phyloP scores from a whole-genome alignment of 2,329 filamentous ascomycete species.

The Cladosporium cucumerinum region DNA sequence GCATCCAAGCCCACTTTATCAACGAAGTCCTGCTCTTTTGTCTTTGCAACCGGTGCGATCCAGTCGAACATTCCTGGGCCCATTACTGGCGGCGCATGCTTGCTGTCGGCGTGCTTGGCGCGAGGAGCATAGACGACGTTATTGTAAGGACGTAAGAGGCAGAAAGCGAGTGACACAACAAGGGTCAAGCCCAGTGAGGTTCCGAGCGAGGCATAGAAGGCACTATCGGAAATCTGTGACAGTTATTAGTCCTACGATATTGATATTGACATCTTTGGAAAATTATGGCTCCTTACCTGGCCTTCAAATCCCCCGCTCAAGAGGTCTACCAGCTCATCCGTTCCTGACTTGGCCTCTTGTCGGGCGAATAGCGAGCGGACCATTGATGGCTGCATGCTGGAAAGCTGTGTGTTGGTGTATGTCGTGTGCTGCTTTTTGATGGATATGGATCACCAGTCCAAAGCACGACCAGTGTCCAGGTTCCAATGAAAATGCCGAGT shows the following conservation, averaged over 20 bases:
- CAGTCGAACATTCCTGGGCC: constrained; percentile 86
- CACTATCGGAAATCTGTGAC: constrained; percentile 53
- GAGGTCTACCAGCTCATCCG: constrained; percentile 39
- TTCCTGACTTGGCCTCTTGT: neutral
- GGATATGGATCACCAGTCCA: too few species aligned
- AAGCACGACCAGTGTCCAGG: too few species aligned
- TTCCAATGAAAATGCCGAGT: too few species aligned
- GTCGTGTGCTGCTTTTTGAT: too few species aligned
- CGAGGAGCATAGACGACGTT: constrained; percentile 91
- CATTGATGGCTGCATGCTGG: neutral
- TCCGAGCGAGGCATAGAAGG: constrained; percentile 74
- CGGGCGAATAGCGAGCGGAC: neutral
- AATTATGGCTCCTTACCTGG: constrained; percentile 20
- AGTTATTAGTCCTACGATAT: neutral
- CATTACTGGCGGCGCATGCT: constrained; percentile 81
- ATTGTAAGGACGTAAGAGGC: constrained; percentile 85
- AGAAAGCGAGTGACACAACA: constrained; percentile 76
- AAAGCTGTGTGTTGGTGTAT: neutral
- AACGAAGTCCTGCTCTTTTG: constrained; percentile 72
- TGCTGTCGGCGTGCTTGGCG: constrained; percentile 85
- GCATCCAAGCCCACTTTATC: constrained; percentile 88
- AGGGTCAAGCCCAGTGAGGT: constrained; percentile 74
- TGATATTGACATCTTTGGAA: neutral
- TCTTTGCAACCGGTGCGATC: constrained; percentile 73
- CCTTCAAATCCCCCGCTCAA: constrained; percentile 38